Conservation (phyloP, 805 yeast species). For the Metschnikowia baotianmanensis region DNA sequence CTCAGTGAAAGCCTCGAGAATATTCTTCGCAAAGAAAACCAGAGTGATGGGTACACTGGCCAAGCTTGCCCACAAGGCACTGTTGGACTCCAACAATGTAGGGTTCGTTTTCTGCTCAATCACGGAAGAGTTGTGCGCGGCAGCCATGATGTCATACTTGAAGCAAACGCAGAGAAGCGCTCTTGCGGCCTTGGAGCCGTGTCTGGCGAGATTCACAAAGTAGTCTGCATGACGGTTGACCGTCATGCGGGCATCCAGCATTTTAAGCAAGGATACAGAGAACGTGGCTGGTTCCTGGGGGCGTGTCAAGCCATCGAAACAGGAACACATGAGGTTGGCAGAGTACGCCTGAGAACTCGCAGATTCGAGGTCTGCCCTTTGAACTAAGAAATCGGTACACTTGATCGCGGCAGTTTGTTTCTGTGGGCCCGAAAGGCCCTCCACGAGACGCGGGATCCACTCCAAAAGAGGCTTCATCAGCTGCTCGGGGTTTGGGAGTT, state of each 20-base stretch:
- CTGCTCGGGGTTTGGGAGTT: conserved; percentile 15
- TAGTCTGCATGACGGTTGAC: conserved; percentile 43
- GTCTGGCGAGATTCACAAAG: conserved; percentile 24
- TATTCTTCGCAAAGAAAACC: conserved; percentile 9
- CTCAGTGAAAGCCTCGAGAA: conserved; percentile 21
- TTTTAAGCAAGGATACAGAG: conserved; percentile 37
- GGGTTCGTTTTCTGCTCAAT: conserved; percentile 15
- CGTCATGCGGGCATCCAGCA: conserved; percentile 48
- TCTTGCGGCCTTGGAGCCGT: conserved; percentile 3
- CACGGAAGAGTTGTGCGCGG: conserved; percentile 13
- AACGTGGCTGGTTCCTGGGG: conserved; percentile 20
- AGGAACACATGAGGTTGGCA: conserved; percentile 14
- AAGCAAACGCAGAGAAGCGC: conserved; percentile 15
- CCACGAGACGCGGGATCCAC: conserved; percentile 54
- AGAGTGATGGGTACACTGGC: conserved; percentile 12
- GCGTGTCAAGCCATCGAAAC: conserved; percentile 18
- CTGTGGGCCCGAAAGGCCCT: conserved; percentile 47
- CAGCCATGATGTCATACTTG: conserved; percentile 19
- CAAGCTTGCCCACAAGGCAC: conserved; percentile 14
- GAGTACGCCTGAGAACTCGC: conserved; percentile 6
- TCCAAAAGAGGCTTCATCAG: conserved; percentile 40
- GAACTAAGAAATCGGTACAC: conserved; percentile 48
- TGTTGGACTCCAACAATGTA: conserved; percentile 11
- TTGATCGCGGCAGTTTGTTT: conserved; percentile 52
- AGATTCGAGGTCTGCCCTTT: conserved; percentile 7